Conservation (phyloP, 371 early-diverging fungal genomes). For the Mucor circinelloides region DNA sequence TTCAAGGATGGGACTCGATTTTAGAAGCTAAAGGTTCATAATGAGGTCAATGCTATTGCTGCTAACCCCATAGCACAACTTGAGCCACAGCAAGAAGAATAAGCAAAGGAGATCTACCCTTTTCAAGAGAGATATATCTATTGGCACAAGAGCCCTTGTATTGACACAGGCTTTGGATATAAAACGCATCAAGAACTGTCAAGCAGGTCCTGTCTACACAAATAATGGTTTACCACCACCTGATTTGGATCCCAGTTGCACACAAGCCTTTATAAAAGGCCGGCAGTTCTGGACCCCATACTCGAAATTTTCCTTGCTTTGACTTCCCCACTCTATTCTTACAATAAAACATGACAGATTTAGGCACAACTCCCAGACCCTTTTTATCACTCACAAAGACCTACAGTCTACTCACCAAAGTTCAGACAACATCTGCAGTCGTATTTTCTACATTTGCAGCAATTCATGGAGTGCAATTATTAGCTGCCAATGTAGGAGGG, state of each 20-base stretch:
- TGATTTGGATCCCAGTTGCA: background rate
- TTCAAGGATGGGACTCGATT: too few relatives aligned
- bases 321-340: slow-evolving; percentile 1
- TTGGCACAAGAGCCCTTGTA: too few relatives aligned
- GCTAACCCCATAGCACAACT: too few relatives aligned
- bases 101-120: too few relatives aligned
- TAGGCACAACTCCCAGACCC: slow-evolving; percentile 12
- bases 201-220: background rate
- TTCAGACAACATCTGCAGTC: slow-evolving; percentile 45
- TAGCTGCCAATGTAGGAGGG: slow-evolving; percentile 40
- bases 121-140: too few relatives aligned
- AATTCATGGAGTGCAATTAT: slow-evolving; percentile 37
- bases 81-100: too few relatives aligned
- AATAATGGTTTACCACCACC: background rate
- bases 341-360: slow-evolving; percentile 7
- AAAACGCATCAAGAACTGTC: too few relatives aligned
- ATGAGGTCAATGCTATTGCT: too few relatives aligned
- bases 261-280: background rate
- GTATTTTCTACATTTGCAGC: slow-evolving; percentile 40
- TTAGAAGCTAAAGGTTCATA: too few relatives aligned
- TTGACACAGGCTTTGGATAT: too few relatives aligned
- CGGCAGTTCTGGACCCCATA: background rate
- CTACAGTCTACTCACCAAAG: slow-evolving; percentile 31
- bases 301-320: background rate
- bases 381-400: slow-evolving; percentile 25